These are phyloP conservation scores for Edaphochlamys debaryana DNA, from an alignment of 139 green algal genomes.

Conservation along the genomic window DNA sequence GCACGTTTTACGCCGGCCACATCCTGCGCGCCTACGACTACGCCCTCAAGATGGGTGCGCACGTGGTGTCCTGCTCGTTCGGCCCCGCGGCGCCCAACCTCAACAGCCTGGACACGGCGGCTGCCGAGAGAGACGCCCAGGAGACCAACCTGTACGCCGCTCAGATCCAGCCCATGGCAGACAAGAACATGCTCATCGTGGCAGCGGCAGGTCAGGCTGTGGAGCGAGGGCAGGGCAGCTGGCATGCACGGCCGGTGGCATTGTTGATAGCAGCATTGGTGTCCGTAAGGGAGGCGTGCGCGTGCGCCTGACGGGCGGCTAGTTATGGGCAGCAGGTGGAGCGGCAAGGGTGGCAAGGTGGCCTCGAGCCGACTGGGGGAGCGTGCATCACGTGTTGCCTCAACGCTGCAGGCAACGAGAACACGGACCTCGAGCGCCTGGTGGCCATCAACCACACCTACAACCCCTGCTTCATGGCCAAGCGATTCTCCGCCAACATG, in stretches of 20 bases:
- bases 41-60: constrained; percentile 22
- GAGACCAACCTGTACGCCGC: not conserved
- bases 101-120: too few species aligned
- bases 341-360: not conserved
- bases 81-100: constrained; percentile 12
- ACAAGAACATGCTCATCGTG: constrained; percentile 6
- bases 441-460: not conserved
- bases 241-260: not conserved
- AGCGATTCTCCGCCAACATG: not conserved
- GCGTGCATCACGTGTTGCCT: too few species aligned
- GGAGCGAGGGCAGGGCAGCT: not conserved
- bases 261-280: not conserved
- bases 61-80: constrained; percentile 27
- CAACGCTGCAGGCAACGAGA: constrained; percentile 14
- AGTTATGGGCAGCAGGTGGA: not conserved
- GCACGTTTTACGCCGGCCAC: not conserved
- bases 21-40: constrained; percentile 11
- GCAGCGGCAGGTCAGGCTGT: not conserved
- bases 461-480: constrained; percentile 27
- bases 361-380: not conserved
- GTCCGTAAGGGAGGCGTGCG: not conserved
- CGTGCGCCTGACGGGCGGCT: too few species aligned
- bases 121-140: not conserved
- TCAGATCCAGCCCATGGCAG: not conserved
- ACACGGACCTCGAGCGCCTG: not conserved